phyloP scores from a whole-genome alignment of 306 rosid genomes.

The Cajanus cajan region DNA sequence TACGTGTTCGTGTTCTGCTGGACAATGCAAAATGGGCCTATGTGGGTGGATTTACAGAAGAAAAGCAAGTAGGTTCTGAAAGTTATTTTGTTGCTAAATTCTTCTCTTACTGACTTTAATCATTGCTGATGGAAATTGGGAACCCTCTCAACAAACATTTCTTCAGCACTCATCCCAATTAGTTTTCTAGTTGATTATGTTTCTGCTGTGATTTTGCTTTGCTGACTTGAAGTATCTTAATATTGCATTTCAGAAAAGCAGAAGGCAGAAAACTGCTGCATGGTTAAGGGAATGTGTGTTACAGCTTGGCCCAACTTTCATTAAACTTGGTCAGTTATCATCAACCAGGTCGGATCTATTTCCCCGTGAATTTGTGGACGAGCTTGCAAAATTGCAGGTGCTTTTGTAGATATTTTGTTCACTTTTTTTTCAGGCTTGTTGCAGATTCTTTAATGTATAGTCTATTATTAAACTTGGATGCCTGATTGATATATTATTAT shows the following conservation, averaged over 20 bases:
- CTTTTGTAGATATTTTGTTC: neutral
- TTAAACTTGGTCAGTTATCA: slow-evolving; percentile 91
- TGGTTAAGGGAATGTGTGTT: slow-evolving; percentile 84
- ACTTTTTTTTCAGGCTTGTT: neutral
- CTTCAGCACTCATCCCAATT: neutral
- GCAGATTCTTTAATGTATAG: neutral
- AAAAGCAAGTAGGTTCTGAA: slow-evolving; percentile 64
- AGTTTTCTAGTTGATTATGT: neutral
- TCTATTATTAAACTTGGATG: slow-evolving; percentile 1
- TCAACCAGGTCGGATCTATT: slow-evolving; percentile 92
- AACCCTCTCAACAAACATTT: neutral
- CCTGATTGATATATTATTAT: neutral
- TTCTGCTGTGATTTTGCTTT: slow-evolving; percentile 9
- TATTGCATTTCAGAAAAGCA: slow-evolving; percentile 51
- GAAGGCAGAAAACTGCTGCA: slow-evolving; percentile 72
- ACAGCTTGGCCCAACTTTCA: slow-evolving; percentile 96
- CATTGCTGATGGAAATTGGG: neutral
- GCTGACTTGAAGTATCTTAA: neutral
- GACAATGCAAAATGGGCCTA: slow-evolving; percentile 92
- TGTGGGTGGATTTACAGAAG: slow-evolving; percentile 81
- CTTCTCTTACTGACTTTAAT: neutral
- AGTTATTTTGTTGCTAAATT: neutral
- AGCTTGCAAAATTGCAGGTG: slow-evolving; percentile 94
- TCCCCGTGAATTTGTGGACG: slow-evolving; percentile 86
- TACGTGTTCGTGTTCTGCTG: slow-evolving; percentile 73